Evolutionary conservation across 1,284 basidiomycete genomes (phyloP), one percentile per base, ranked within the genome.

Genomic region (Grifola frondosa): DNA sequence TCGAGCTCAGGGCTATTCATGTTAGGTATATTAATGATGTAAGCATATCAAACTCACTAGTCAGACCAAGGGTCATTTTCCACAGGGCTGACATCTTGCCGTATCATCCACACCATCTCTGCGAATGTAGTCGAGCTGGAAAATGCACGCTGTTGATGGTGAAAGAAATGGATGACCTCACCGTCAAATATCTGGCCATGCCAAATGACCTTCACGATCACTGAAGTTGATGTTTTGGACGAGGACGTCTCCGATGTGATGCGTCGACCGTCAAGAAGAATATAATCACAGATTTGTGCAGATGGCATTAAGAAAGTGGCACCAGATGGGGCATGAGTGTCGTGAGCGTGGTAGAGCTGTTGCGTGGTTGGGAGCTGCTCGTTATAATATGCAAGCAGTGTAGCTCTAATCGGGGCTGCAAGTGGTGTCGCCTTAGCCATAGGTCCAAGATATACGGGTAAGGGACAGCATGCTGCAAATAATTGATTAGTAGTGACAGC

Each of bases 81-180:
- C n/a, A 42, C 32, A 3, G 20, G 29, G 5, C 19, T 33, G 5
- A 25, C 12, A 20, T 21, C 23, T 29, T 25, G 16, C 7, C 26
- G 37, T 23, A 19, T 35, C 38, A 49, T 33, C 47, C 46, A 48
- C 8, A 10, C 8, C 37, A 48, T 44, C 29, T 48, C 42, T 5
- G 46, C 46, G 26, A 40, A 48, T 11, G 41, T 30, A 3, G 30
- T 42, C 5, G 37, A 29, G 12, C 15, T 24, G 23, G 25, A 4
- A 26, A 31, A n/a, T 4, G 42, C 46, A 17, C 25, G 12, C 24
- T 48, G 42, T 8, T 8, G 6, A 26, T 45, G 46, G 10, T 45
- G 43, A n/a, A 42, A 39, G 6, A 44, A 19, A 7, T 30, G 24
- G 6, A 42, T 12, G 12, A 49, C 35, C 15, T 45, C 42, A 11